phyloP scores from a whole-genome alignment of 495 filamentous ascomycete species.

The Tuber magnatum region DNA sequence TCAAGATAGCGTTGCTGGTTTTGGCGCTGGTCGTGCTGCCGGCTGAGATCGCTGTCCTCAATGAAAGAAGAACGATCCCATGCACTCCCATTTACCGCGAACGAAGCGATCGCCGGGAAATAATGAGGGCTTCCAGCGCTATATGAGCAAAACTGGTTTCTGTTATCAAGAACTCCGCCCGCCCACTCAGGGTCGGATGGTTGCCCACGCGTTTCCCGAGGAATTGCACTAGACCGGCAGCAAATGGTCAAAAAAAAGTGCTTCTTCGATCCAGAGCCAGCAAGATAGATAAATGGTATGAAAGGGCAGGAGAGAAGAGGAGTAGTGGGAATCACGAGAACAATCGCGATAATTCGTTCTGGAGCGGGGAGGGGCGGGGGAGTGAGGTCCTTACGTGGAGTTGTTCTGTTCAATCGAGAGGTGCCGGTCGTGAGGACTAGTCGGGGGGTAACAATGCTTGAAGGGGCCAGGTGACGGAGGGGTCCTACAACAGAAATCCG shows the following conservation, averaged over 20 bases:
- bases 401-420: neutral
- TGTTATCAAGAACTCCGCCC: neutral
- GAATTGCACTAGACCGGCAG: neutral
- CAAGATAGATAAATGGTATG: neutral
- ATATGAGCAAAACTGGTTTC: conserved; percentile 23
- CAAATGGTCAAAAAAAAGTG: neutral
- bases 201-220: neutral
- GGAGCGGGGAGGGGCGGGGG: neutral
- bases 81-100: conserved; percentile 19
- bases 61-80: conserved; percentile 19
- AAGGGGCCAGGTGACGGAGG: neutral
- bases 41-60: conserved; percentile 10
- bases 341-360: neutral
- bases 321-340: neutral
- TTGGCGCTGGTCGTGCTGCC: conserved; percentile 2
- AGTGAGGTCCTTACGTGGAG: neutral
- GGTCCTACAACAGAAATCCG: conserved; percentile 2
- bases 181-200: neutral
- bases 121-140: conserved; percentile 20
- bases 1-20: conserved; percentile 19
- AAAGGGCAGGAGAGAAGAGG: neutral
- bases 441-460: neutral
- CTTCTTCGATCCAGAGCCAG: neutral
- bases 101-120: conserved; percentile 15
- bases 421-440: neutral